phyloP scores from a whole-genome alignment of 176 grass and related monocot species.

The Juncus inflexus region DNA sequence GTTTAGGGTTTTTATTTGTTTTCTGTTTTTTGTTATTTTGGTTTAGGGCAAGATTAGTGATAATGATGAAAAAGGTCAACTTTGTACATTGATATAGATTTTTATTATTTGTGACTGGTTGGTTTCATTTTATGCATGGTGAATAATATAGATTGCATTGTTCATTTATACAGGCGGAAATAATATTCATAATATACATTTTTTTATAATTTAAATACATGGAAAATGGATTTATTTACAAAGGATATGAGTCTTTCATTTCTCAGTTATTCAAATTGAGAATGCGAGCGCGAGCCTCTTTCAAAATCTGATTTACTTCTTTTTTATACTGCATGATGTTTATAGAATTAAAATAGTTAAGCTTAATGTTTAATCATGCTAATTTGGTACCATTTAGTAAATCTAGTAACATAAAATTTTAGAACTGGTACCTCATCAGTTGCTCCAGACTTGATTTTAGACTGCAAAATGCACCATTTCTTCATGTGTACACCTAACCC shows the following conservation, averaged over 20 bases:
- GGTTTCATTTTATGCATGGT: no score
- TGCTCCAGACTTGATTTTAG: conserved; percentile 97
- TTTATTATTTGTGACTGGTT: no score
- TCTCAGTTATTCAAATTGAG: conserved; percentile 29
- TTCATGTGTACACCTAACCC: conserved; percentile 81
- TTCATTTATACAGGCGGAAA: no score
- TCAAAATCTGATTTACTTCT: conserved; percentile 75
- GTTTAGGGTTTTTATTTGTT: not conserved
- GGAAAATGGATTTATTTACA: not conserved
- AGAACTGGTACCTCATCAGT: conserved; percentile 57
- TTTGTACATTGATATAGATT: no score
- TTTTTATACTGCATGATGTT: conserved; percentile 63
- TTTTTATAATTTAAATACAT: no score
- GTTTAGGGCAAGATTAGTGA: conserved; percentile 8
- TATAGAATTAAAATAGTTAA: not conserved
- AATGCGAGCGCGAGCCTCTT: conserved; percentile 51
- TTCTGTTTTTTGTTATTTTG: conserved; percentile 8
- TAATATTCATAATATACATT: no score
- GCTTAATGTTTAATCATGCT: not conserved
- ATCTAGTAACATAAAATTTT: conserved; percentile 24
- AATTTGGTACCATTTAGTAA: conserved; percentile 27
- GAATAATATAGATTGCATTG: no score
- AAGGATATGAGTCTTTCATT: not conserved
- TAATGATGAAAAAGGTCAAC: not conserved
- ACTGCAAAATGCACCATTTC: conserved; percentile 98